Percentiles rank a stretch among this genome's conserved stretches.
phyloP scores from a whole-genome alignment of 371 early-diverging fungal genomes.

The Actinomortierella ambigua region DNA sequence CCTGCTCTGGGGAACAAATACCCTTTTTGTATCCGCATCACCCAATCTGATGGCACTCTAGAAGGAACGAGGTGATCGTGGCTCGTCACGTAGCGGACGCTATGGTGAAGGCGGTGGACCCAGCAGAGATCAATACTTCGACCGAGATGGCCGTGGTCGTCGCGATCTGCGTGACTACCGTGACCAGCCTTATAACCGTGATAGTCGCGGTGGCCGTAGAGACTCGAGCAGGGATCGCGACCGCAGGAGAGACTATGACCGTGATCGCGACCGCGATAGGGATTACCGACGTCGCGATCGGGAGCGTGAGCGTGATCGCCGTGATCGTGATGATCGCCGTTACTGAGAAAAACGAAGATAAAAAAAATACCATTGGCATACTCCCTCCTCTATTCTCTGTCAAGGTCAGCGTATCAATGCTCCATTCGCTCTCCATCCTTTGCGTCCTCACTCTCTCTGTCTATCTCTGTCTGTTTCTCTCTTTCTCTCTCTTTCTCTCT shows the following conservation, averaged over 20 bases:
- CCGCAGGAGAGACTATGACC: conserved; percentile 32
- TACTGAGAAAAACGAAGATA: conserved; percentile 10
- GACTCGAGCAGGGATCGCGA: conserved; percentile 23
- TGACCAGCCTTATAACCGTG: conserved; percentile 42
- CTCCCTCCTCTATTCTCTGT: too few relatives aligned
- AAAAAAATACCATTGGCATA: too few relatives aligned
- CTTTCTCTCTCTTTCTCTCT: too few relatives aligned
- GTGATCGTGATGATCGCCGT: conserved; percentile 26
- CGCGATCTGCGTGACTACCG: conserved; percentile 36
- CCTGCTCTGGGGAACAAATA: too few relatives aligned
- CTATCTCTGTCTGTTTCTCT: too few relatives aligned
- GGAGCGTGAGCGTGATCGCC: conserved; percentile 34
- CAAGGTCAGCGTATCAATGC: too few relatives aligned
- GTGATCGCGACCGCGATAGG: conserved; percentile 37
- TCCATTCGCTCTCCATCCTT: too few relatives aligned
- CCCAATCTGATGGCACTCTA: neutral
- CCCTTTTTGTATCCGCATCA: too few relatives aligned
- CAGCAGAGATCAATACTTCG: conserved; percentile 22
- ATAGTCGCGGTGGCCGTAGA: conserved; percentile 13
- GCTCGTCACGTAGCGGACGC: conserved; percentile 15
- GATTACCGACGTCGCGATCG: conserved; percentile 20
- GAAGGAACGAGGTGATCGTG: conserved; percentile 34
- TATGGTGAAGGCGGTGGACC: conserved; percentile 30
- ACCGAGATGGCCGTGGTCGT: conserved; percentile 39
- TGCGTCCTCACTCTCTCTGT: too few relatives aligned